Percentiles rank a stretch among this genome's conserved stretches.
These are phyloP conservation scores for Fusarium sp. DNA, from an alignment of 2,329 filamentous ascomycete species.

Conservation along the genomic window DNA sequence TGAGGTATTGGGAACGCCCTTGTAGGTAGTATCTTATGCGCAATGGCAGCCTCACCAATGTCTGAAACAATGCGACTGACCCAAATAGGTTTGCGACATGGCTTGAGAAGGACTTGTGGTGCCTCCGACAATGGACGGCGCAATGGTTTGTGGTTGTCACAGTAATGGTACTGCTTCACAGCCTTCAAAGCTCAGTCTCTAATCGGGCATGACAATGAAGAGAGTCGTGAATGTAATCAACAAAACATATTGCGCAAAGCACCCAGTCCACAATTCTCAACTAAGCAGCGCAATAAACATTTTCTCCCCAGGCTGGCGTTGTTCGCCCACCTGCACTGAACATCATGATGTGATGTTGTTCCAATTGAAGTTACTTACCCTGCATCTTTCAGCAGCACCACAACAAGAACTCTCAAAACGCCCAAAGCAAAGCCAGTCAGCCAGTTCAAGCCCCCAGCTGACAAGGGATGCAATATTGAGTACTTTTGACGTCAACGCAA, in stretches of 20 bases:
- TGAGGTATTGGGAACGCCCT: background rate
- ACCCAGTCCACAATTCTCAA: accelerated
- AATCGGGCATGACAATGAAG: background rate
- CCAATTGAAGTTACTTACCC: background rate
- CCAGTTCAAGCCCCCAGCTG: background rate
- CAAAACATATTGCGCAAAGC: accelerated
- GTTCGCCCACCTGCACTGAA: background rate
- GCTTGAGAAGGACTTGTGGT: too few relatives aligned
- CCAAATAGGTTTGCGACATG: background rate
- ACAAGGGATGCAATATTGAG: background rate
- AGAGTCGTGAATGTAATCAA: too few relatives aligned
- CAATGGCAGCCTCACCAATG: background rate
- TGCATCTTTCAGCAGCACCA: background rate
- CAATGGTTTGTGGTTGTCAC: background rate
- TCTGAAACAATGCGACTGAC: background rate
- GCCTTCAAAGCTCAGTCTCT: background rate
- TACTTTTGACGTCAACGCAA: background rate
- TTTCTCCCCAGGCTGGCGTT: background rate
- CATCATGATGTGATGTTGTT: background rate
- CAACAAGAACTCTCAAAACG: too few relatives aligned
- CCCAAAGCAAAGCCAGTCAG: background rate
- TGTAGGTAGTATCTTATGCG: background rate
- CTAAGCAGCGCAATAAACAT: accelerated
- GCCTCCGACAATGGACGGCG: background rate
- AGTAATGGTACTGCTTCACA: background rate